These are phyloP conservation scores for Galium porrigens DNA, from an alignment of 305 asterid species.

Conservation along the genomic window DNA sequence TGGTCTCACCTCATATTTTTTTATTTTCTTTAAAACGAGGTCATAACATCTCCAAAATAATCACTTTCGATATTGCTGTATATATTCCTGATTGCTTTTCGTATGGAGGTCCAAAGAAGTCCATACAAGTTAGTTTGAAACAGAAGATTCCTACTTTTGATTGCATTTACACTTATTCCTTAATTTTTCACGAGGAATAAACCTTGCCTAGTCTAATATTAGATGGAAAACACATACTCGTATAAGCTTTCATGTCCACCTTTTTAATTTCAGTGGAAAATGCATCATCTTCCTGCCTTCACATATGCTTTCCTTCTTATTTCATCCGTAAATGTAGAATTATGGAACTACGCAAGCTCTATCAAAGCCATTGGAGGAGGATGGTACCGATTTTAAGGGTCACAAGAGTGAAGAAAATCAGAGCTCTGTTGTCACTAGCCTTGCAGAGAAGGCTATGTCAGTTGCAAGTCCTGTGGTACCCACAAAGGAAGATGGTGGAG, in stretches of 20 bases:
- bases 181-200: not conserved
- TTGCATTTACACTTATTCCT: not conserved
- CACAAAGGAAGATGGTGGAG: conserved; percentile 65
- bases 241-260: not conserved
- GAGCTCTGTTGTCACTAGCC: conserved; percentile 51
- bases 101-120: not conserved
- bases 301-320: conserved; percentile 9
- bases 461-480: conserved; percentile 95
- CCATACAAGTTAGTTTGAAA: not conserved
- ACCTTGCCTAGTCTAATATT: not conserved
- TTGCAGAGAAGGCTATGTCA: conserved; percentile 92
- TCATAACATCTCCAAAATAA: not conserved
- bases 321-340: conserved; percentile 35
- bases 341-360: conserved; percentile 25
- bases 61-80: not conserved
- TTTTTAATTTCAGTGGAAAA: not conserved
- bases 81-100: not conserved
- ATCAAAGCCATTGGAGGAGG: conserved; percentile 28
- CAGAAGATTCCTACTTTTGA: not conserved
- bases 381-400: conserved; percentile 21
- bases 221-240: too few relatives aligned
- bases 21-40: not conserved
- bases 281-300: not conserved
- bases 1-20: not conserved
- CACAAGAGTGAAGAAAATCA: conserved; percentile 26